A percentile compares a stretch with the other conserved stretches of the same genome.
Conservation (phyloP, 768 basidiomycete species). For the Amanita thiersii region DNA sequence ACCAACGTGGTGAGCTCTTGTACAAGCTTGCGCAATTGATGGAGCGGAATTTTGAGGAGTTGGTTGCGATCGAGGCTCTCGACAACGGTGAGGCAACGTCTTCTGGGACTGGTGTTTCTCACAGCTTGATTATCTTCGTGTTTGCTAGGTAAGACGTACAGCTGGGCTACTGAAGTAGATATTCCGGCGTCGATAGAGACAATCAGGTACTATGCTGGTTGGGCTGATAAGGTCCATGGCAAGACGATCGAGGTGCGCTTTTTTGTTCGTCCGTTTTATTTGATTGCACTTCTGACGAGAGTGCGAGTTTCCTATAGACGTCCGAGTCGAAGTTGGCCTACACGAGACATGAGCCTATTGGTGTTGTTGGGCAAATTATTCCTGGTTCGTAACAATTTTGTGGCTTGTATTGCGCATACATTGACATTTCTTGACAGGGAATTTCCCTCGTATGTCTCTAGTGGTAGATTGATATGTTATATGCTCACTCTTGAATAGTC, state of each 20-base stretch:
- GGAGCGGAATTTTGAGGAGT: slow-evolving; percentile 49
- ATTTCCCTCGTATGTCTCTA: slow-evolving; percentile 41
- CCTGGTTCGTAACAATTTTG: slow-evolving; percentile 29
- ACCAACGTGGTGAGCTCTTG: slow-evolving; percentile 45
- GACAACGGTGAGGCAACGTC: slow-evolving; percentile 42
- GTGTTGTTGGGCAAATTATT: slow-evolving; percentile 46
- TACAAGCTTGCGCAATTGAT: slow-evolving; percentile 58
- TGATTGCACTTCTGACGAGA: not conserved
- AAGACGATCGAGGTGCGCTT: slow-evolving; percentile 57
- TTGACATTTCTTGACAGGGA: slow-evolving; percentile 44
- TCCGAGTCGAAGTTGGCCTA: slow-evolving; percentile 21
- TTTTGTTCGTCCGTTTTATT: not conserved
- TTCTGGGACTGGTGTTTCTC: not conserved
- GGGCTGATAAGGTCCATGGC: slow-evolving; percentile 81
- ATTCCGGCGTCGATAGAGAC: slow-evolving; percentile 36
- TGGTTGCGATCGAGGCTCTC: slow-evolving; percentile 68
- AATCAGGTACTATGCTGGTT: slow-evolving; percentile 79
- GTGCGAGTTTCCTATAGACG: not conserved
- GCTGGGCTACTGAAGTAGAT: slow-evolving; percentile 40
- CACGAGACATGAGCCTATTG: slow-evolving; percentile 55
- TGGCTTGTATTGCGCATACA: not conserved
- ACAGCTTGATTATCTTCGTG: too few relatives aligned
- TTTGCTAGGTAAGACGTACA: slow-evolving; percentile 45
- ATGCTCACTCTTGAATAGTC: slow-evolving; percentile 20
- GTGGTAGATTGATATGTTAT: not conserved